Evolutionary conservation across 805 yeast genomes (phyloP).

Genomic region (Candida argentea): DNA sequence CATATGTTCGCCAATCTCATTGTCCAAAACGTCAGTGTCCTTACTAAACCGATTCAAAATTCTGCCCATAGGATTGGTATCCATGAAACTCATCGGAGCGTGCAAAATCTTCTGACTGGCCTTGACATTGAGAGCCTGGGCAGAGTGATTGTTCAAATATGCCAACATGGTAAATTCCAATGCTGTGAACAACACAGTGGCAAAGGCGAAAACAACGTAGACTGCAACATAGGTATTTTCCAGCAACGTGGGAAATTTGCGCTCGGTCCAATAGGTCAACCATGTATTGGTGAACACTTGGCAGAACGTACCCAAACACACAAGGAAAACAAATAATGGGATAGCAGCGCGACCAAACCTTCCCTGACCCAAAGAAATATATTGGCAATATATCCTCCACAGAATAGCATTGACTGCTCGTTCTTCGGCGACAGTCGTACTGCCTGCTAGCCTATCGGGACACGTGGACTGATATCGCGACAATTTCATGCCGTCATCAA

Average conservation of each 20-base stretch:
- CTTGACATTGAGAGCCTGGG: constrained; percentile 24
- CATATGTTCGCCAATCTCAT: constrained; percentile 34
- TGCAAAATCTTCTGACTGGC: constrained; percentile 30
- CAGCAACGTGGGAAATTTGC: constrained; percentile 15
- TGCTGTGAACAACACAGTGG: constrained; percentile 29
- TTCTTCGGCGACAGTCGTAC: constrained; percentile 26
- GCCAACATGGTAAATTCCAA: constrained; percentile 32
- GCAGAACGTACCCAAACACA: constrained; percentile 27
- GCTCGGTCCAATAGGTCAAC: constrained; percentile 34
- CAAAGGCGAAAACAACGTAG: constrained; percentile 25
- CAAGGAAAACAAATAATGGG: constrained; percentile 23
- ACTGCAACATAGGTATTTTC: constrained; percentile 25
- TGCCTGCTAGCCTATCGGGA: constrained; percentile 13
- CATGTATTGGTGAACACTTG: constrained; percentile 35
- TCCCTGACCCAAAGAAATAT: constrained; percentile 28
- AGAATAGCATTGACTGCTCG: constrained; percentile 28
- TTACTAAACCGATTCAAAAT: constrained; percentile 35
- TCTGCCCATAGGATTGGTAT: constrained; percentile 34
- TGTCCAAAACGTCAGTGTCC: constrained; percentile 37
- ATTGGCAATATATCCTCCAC: constrained; percentile 28
- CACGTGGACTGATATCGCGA: constrained; percentile 1
- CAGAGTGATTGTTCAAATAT: constrained; percentile 30
- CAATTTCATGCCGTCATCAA: constrained; percentile 5
- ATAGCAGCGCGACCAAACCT: constrained; percentile 22
- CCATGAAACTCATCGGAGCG: constrained; percentile 34